These are phyloP conservation scores for Calonectria fujianensis DNA, from an alignment of 2,329 filamentous ascomycete species.

Conservation along the genomic window DNA sequence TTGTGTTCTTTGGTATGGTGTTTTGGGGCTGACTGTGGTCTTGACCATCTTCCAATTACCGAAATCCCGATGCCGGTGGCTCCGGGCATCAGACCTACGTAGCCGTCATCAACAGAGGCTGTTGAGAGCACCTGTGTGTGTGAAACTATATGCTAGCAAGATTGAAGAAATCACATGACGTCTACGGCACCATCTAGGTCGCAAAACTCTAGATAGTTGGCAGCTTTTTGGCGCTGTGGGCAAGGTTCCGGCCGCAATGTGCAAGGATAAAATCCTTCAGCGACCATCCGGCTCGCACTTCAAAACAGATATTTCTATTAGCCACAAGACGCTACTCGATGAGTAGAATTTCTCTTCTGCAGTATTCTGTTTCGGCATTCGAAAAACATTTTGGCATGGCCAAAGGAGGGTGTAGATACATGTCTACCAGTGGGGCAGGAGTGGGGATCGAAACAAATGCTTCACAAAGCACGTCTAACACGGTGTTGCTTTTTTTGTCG, in stretches of 20 bases:
- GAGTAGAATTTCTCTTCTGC: background rate
- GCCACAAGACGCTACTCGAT: background rate
- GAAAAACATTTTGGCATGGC: conserved; percentile 11
- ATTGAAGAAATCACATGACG: background rate
- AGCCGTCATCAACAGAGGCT: too few relatives aligned
- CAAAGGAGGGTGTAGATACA: conserved; percentile 1
- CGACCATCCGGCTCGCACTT: background rate
- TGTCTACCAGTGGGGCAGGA: background rate
- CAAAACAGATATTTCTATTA: background rate
- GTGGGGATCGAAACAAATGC: background rate
- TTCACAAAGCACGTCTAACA: background rate
- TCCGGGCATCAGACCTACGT: too few relatives aligned
- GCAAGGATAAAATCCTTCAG: background rate
- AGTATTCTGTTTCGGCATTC: background rate
- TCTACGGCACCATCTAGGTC: background rate
- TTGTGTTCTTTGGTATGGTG: too few relatives aligned
- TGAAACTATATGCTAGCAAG: background rate
- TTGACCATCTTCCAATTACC: too few relatives aligned
- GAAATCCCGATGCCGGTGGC: too few relatives aligned
- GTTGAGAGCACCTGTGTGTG: background rate
- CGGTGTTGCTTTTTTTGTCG: background rate
- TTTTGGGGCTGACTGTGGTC: too few relatives aligned
- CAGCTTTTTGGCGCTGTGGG: conserved; percentile 4
- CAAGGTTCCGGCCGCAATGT: conserved; percentile 11
- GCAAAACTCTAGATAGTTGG: conserved; percentile 2